These are phyloP conservation scores for Aspergillus sp. DNA, from an alignment of 2,329 filamentous ascomycete species.

Conservation along the genomic window DNA sequence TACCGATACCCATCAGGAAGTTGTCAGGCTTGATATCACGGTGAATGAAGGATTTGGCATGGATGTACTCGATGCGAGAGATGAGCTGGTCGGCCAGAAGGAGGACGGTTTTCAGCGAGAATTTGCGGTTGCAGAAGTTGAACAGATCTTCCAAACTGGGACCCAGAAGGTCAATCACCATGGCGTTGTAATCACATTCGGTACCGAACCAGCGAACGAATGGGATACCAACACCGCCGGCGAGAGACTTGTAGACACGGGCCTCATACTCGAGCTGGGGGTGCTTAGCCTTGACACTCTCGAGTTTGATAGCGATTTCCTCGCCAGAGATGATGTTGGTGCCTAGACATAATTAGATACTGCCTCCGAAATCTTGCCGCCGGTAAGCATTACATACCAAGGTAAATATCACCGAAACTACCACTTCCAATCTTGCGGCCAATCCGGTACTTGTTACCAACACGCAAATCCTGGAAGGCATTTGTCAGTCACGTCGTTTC, in stretches of 20 bases:
- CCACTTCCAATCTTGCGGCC: conserved; percentile 98
- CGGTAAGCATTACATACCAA: conserved; percentile 55
- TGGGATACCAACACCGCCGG: conserved; percentile 94
- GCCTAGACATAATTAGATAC: conserved; percentile 51
- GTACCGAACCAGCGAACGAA: conserved; percentile 99
- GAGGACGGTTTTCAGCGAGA: conserved; percentile 96
- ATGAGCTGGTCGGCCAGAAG: conserved; percentile 97
- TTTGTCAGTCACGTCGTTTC: conserved; percentile 18
- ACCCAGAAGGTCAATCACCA: conserved; percentile 96
- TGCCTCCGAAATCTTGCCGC: neutral
- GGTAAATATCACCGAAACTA: conserved; percentile 97
- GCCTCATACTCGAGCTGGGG: conserved; percentile 98
- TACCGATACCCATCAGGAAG: conserved; percentile 98
- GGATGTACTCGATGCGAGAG: conserved; percentile 98
- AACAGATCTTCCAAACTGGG: conserved; percentile 96
- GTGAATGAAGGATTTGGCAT: conserved; percentile 99
- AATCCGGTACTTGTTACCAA: conserved; percentile 99
- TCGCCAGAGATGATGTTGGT: conserved; percentile 99
- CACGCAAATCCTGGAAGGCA: conserved; percentile 82
- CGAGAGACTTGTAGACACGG: conserved; percentile 81
- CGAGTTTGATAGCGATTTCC: conserved; percentile 99
- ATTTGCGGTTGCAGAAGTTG: conserved; percentile 99
- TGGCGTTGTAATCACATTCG: conserved; percentile 99
- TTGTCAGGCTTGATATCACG: conserved; percentile 99
- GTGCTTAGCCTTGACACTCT: conserved; percentile 99